phyloP scores from a whole-genome alignment of 108 stramenopile genomes.

The Phaeodactylum tricornutum region DNA sequence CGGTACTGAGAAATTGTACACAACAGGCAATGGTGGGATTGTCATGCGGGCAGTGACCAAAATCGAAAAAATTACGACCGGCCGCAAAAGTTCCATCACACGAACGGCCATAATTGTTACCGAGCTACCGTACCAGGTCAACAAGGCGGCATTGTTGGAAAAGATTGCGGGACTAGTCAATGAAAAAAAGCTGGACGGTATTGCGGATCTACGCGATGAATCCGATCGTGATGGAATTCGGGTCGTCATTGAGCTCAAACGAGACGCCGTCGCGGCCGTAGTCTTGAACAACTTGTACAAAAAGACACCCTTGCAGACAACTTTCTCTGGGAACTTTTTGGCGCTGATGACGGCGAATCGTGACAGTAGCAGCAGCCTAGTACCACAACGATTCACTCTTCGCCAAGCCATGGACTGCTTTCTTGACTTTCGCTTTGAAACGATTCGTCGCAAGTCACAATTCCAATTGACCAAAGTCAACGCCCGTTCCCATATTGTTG shows the following conservation, averaged over 20 bases:
- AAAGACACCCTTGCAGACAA: conserved; percentile 86
- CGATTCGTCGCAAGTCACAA: conserved; percentile 73
- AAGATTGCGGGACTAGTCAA: conserved; percentile 91
- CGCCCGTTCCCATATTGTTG: conserved; percentile 83
- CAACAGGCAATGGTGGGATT: conserved; percentile 89
- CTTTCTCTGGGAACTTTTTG: conserved; percentile 90
- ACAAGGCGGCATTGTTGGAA: conserved; percentile 90
- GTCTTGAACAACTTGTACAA: conserved; percentile 91
- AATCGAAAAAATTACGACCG: conserved; percentile 49
- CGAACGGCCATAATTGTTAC: conserved; percentile 90
- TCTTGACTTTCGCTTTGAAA: conserved; percentile 87
- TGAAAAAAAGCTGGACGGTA: conserved; percentile 90
- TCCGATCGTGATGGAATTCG: conserved; percentile 93
- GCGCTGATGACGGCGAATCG: conserved; percentile 54
- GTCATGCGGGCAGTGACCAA: conserved; percentile 79
- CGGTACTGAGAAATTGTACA: conserved; percentile 66
- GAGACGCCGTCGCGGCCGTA: conserved; percentile 83
- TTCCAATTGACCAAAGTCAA: conserved; percentile 75
- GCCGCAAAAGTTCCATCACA: not conserved
- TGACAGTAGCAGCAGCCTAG: conserved; percentile 27
- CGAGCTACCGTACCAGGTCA: conserved; percentile 92
- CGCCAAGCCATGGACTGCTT: conserved; percentile 80
- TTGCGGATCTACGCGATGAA: conserved; percentile 85
- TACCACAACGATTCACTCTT: conserved; percentile 87
- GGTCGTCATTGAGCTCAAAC: conserved; percentile 95